These are phyloP conservation scores for Botrytis hyacinthi DNA, from an alignment of 2,329 filamentous ascomycete genomes.

Conservation along the genomic window DNA sequence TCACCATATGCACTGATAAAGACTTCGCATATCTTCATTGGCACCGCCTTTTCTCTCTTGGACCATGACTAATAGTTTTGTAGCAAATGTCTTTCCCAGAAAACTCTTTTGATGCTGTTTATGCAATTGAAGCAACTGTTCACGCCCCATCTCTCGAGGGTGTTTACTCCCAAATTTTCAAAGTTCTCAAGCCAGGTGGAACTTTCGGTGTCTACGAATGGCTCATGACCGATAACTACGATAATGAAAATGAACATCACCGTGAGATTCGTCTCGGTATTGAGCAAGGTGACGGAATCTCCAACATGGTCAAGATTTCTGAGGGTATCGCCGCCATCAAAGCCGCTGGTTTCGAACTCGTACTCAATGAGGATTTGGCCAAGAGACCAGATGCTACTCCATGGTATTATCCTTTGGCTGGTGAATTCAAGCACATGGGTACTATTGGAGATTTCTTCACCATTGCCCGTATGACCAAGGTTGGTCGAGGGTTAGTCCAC, in stretches of 20 bases:
- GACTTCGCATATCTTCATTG: background rate
- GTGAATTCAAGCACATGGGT: conserved; percentile 80
- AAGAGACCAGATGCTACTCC: conserved; percentile 71
- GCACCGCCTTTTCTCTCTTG: background rate
- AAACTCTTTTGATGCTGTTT: conserved; percentile 90
- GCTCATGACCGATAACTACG: conserved; percentile 96
- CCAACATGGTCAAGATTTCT: conserved; percentile 89
- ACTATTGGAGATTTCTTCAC: conserved; percentile 77
- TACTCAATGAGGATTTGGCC: conserved; percentile 84
- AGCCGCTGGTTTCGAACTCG: conserved; percentile 79
- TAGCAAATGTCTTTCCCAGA: conserved; percentile 93
- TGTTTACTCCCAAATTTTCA: conserved; percentile 92
- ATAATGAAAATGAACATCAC: conserved; percentile 83
- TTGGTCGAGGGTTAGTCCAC: conserved; percentile 74
- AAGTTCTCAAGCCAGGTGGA: conserved; percentile 92
- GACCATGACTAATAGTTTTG: background rate
- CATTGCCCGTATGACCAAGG: conserved; percentile 83
- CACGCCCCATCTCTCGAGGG: conserved; percentile 89
- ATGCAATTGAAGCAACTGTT: conserved; percentile 95
- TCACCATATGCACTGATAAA: conserved; percentile 4
- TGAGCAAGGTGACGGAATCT: conserved; percentile 93
- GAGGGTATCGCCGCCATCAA: conserved; percentile 82
- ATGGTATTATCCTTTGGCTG: conserved; percentile 92
- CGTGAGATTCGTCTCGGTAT: conserved; percentile 90
- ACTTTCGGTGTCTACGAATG: conserved; percentile 98